Evolutionary conservation across 768 basidiomycete genomes (phyloP).

Genomic region (Lentinula sp.): DNA sequence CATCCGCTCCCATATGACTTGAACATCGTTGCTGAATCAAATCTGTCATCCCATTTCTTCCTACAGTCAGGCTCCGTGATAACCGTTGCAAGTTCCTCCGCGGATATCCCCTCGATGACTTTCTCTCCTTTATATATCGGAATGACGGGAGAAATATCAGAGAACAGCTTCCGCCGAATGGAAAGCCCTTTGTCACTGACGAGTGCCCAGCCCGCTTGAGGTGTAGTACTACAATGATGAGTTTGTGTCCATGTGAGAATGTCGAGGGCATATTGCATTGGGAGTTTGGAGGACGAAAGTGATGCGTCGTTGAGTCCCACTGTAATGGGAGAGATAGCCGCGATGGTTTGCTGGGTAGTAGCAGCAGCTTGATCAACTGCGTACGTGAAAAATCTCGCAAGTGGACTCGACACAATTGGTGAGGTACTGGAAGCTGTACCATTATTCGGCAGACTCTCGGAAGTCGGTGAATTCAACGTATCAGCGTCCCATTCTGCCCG

Average conservation of each 20-base stretch:
- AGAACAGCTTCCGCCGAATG: constrained; percentile 59
- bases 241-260: constrained; percentile 77
- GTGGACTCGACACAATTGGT: constrained; percentile 63
- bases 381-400: constrained; percentile 66
- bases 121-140: constrained; percentile 86
- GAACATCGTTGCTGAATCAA: constrained; percentile 62
- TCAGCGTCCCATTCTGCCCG: constrained; percentile 70
- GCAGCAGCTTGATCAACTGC: constrained; percentile 69
- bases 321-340: constrained; percentile 61
- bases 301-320: constrained; percentile 30
- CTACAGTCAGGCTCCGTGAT: constrained; percentile 66
- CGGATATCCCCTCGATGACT: constrained; percentile 89
- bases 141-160: constrained; percentile 72
- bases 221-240: constrained; percentile 50
- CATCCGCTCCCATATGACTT: constrained; percentile 76
- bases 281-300: constrained; percentile 53
- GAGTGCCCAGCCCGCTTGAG: constrained; percentile 62
- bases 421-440: constrained; percentile 20
- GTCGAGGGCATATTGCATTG: constrained; percentile 78
- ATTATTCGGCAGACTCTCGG: constrained; percentile 10
- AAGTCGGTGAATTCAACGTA: constrained; percentile 20
- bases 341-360: constrained; percentile 73
- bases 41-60: constrained; percentile 82
- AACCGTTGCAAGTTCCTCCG: constrained; percentile 80
- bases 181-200: constrained; percentile 52